Conservation (phyloP, 2,329 filamentous ascomycete species). For the Phaeosphaeria sp. region DNA sequence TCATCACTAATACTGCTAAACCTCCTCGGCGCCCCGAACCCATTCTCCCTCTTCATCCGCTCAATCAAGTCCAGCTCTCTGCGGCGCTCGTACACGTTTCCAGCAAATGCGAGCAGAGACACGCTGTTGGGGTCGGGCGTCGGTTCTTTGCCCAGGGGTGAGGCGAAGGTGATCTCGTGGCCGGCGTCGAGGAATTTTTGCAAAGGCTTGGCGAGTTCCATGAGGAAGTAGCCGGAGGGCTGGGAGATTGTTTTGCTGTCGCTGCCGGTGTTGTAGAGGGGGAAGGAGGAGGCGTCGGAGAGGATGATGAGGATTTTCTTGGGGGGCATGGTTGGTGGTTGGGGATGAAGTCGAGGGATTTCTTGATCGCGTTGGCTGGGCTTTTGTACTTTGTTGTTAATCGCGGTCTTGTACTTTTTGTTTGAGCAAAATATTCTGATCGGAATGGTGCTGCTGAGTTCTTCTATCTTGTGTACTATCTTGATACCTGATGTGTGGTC, state of each 20-base stretch:
- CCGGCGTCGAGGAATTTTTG: slow-evolving; percentile 36
- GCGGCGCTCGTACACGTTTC: slow-evolving; percentile 55
- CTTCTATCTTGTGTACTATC: not conserved
- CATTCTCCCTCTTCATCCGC: slow-evolving; percentile 55
- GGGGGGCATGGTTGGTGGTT: slow-evolving; percentile 17
- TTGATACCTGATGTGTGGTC: slow-evolving; percentile 5
- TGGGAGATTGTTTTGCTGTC: slow-evolving; percentile 35
- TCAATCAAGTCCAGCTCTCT: slow-evolving; percentile 52
- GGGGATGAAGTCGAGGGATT: not conserved
- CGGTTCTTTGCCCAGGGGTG: slow-evolving; percentile 52
- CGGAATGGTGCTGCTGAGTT: not conserved
- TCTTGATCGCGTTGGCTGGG: too few species aligned
- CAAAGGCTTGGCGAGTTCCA: slow-evolving; percentile 42
- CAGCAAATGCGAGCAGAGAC: slow-evolving; percentile 52
- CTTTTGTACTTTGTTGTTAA: too few species aligned
- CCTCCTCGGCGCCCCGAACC: slow-evolving; percentile 48
- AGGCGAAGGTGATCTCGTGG: slow-evolving; percentile 56
- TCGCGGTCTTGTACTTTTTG: not conserved
- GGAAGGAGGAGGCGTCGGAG: slow-evolving; percentile 51
- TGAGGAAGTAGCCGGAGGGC: slow-evolving; percentile 41
- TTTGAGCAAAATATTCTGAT: not conserved
- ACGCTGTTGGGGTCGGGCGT: slow-evolving; percentile 52
- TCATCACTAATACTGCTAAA: slow-evolving; percentile 51
- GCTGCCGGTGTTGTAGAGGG: slow-evolving; percentile 32
- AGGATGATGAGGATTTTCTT: slow-evolving; percentile 56